Evolutionary conservation across 2,329 filamentous ascomycete species (phyloP), one percentile per base, ranked within the genome.

Genomic region (Cercospora citrullina): DNA sequence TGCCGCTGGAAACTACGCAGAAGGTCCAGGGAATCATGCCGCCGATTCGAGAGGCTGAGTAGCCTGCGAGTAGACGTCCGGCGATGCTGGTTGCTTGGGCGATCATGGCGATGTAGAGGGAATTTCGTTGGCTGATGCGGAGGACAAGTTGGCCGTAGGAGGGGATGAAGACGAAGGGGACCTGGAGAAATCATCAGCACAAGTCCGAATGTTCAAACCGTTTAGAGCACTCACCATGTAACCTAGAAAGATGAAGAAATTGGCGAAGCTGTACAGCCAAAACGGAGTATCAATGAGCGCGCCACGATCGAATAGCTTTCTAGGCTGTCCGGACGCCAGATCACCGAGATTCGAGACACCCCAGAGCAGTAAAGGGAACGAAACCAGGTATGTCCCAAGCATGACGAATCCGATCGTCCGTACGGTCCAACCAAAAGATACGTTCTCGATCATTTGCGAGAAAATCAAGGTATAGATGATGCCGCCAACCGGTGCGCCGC

Each of bases 381-480:
- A 79, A 14, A 79, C 68, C 3, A 71, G 68, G 5, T 79, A 80
- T 0, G 80, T 68, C 0, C 79, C 83, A 3, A 90, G 69, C 58
- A 87, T 86, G 33, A 90, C 83, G 63, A 91, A 85, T 0, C 84
- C 88, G 75, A 89, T 84, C 0, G 84, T 81, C 0, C 88, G 81
- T 28, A 90, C 84, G 0, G 89, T 89, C 87, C 88, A 90, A 1
- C 81, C 81, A 73, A 90, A 91, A 0, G 88, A 88, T 4, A 89
- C 79, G 7, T 78, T 80, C 0, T 86, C 84, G 4, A 90, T 80
- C 12, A 90, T 78, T 62, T 87, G 84, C 31, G 81, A 73, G 23
- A 81, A 81, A 39, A 83, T 77, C 36, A 84, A 75, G 1, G 86
- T 82, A 0, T 89, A 89, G 0, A 90, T 81, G 10, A 90, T 79